Evolutionary conservation across 2,329 filamentous ascomycete genomes (phyloP), one percentile per base, ranked within the genome.

Genomic region (Samsoniella hepiali): DNA sequence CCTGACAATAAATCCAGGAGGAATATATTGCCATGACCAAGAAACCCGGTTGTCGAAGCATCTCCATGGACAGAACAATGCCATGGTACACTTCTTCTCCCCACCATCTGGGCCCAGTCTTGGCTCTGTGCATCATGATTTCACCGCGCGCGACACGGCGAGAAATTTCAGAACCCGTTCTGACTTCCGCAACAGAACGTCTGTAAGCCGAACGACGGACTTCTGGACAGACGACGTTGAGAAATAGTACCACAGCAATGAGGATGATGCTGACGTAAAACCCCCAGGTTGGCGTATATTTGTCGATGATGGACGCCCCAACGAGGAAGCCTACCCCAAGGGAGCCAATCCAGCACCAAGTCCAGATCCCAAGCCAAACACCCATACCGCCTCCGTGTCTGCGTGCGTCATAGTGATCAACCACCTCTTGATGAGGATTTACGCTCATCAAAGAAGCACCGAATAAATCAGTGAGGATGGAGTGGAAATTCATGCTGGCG

Each of bases 341-440:
- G 29, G 89, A 91, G 6, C 87, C 88, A 68, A 91, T 86, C 74
- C 85, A 90, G 71, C 88, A 91, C 86, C 88, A 93, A 0, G 88
- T 88, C 89, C 90, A 93, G 62, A 90, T 81, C 1, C 89, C 88
- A 10, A 92, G 79, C 91, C 90, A 93, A n/a, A 90, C 78, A 0
- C 91, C 91, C 78, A 93, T 88, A 0, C 91, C 90, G 13, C 90
- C 89, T 8, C 91, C 91, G 70, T 92, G 88, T 47, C 90, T 81
- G 62, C 90, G 84, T 22, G 90, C 84, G 72, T 93, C 90, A 68
- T 84, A 85, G 13, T 82, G 76, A 63, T 88, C 82, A 1, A 89
- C 87, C 27, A 89, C 76, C 70, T 91, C 90, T 74, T 91, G 87
- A 69, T 92, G 89, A 2, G 90, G 89, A 56, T 87, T 86, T 47